Conservation (phyloP, 768 basidiomycete genomes). For the Lactifluus rugatus region DNA sequence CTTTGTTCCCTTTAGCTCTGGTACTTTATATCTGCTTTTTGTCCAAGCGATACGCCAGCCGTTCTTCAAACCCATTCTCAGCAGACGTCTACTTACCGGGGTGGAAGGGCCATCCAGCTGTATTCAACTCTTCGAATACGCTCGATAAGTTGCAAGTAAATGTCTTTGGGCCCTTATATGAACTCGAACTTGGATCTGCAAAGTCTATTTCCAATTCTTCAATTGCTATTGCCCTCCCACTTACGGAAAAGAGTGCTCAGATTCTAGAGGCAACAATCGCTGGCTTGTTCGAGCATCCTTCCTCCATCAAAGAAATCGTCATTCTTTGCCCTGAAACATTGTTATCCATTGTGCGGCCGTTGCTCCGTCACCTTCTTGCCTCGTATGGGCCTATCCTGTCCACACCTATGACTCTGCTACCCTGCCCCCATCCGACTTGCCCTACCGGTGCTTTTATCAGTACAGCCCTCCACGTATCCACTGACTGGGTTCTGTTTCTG, state of each 20-base stretch:
- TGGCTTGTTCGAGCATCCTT: background rate
- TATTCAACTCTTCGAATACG: background rate
- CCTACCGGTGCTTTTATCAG: slow-evolving; percentile 4
- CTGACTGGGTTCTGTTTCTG: slow-evolving; percentile 15
- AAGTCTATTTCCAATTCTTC: slow-evolving; percentile 6
- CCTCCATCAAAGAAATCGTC: slow-evolving; percentile 7
- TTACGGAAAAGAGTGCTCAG: background rate
- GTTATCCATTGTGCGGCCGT: slow-evolving; percentile 8
- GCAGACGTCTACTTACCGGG: background rate
- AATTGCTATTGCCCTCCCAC: slow-evolving; percentile 1
- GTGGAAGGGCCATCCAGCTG: slow-evolving; percentile 1
- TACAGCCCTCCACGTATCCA: background rate
- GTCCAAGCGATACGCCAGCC: background rate
- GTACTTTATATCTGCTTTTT: background rate
- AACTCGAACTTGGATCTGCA: slow-evolving; percentile 14
- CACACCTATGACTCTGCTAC: slow-evolving; percentile 5
- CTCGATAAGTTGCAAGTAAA: background rate
- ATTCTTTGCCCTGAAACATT: slow-evolving; percentile 16
- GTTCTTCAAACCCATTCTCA: background rate
- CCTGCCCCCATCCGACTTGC: slow-evolving; percentile 1
- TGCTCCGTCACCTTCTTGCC: slow-evolving; percentile 8
- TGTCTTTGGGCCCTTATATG: slow-evolving; percentile 10
- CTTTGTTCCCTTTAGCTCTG: background rate
- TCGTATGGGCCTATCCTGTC: background rate
- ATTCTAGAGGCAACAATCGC: background rate